Evolutionary conservation across 495 filamentous ascomycete species (phyloP).

Genomic region (Penicillium cinerascens): DNA sequence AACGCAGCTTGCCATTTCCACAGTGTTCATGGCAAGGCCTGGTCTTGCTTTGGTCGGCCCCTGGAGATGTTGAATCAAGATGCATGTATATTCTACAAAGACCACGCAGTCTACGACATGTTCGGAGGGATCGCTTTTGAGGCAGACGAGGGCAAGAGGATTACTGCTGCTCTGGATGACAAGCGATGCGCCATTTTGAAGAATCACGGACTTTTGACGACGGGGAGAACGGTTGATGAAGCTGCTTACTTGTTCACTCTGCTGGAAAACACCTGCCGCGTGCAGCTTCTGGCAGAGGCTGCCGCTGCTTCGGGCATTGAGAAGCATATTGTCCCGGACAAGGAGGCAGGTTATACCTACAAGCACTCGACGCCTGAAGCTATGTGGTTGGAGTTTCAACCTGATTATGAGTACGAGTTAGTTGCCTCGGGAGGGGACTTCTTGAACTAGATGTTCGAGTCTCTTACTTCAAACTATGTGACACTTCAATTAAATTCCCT

Average conservation of each 20-base stretch:
- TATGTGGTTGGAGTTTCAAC: background rate
- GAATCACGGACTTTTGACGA: conserved; percentile 54
- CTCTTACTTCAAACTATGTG: background rate
- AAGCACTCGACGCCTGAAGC: background rate
- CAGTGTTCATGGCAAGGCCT: conserved; percentile 27
- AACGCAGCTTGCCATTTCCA: conserved; percentile 35
- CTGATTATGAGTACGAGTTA: background rate
- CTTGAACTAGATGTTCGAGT: background rate
- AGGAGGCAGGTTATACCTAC: conserved; percentile 48
- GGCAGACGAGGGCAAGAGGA: conserved; percentile 46
- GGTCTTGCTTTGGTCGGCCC: conserved; percentile 20
- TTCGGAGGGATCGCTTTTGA: conserved; percentile 56
- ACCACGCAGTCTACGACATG: conserved; percentile 47
- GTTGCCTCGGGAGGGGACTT: background rate
- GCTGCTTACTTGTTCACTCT: conserved; percentile 51
- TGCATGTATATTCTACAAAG: conserved; percentile 48
- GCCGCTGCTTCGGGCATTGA: conserved; percentile 21
- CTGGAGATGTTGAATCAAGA: conserved; percentile 43
- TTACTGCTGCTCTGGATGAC: conserved; percentile 46
- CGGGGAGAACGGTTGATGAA: conserved; percentile 52
- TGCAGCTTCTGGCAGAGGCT: conserved; percentile 46
- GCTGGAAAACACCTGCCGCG: conserved; percentile 49
- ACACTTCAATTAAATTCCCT: background rate
- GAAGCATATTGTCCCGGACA: conserved; percentile 44
- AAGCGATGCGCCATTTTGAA: conserved; percentile 46